Conservation (phyloP, 805 yeast species). For the Saturnispora serradocipensis region DNA sequence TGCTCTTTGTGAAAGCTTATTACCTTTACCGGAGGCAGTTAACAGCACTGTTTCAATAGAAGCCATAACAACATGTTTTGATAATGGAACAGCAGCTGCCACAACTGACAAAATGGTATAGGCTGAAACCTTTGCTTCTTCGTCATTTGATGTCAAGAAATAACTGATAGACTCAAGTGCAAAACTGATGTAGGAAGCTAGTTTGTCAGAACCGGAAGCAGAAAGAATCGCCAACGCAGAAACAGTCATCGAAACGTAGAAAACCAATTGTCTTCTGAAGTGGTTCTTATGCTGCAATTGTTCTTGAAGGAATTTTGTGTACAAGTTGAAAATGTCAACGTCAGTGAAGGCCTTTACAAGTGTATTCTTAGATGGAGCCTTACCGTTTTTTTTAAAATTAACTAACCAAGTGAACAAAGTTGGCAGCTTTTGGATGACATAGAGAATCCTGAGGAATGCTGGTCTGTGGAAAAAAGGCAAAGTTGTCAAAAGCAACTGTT, state of each 20-base stretch:
- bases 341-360: slow-evolving; percentile 70
- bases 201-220: slow-evolving; percentile 29
- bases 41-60: slow-evolving; percentile 48
- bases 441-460: slow-evolving; percentile 65
- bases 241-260: slow-evolving; percentile 66
- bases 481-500: slow-evolving; percentile 56
- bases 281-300: slow-evolving; percentile 45
- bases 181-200: slow-evolving; percentile 45
- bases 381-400: slow-evolving; percentile 50
- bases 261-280: slow-evolving; percentile 64
- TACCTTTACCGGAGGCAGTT: slow-evolving; percentile 14
- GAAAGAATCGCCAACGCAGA: slow-evolving; percentile 59
- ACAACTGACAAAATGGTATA: slow-evolving; percentile 76
- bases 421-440: slow-evolving; percentile 68
- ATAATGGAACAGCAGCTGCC: slow-evolving; percentile 60
- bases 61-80: slow-evolving; percentile 47
- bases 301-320: slow-evolving; percentile 45
- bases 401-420: slow-evolving; percentile 64
- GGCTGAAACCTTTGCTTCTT: slow-evolving; percentile 72
- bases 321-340: slow-evolving; percentile 54
- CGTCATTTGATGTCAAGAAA: slow-evolving; percentile 36
- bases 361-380: slow-evolving; percentile 57
- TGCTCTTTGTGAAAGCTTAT: slow-evolving; percentile 28
- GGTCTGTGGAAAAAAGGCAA: slow-evolving; percentile 76
- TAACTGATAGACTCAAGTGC: slow-evolving; percentile 51